Conservation (phyloP, 352 stramenopile species). For the Phytophthora pluvialis region DNA sequence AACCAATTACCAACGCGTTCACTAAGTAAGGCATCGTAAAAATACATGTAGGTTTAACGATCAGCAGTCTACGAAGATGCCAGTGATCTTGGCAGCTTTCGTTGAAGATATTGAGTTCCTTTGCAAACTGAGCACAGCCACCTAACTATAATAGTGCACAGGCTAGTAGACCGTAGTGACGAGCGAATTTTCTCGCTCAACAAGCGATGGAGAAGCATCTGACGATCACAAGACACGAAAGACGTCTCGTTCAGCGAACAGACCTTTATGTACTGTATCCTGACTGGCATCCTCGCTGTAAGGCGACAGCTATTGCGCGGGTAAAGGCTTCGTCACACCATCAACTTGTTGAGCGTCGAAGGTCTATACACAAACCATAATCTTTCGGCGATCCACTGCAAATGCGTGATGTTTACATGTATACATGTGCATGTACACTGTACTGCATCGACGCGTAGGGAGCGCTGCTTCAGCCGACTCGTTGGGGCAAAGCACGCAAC, state of each 20-base stretch:
- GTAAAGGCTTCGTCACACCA: neutral
- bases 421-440: too few species aligned
- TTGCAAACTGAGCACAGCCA: constrained; percentile 21
- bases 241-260: neutral
- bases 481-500: constrained; percentile 15
- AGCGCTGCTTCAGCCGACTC: constrained; percentile 16
- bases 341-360: constrained; percentile 9
- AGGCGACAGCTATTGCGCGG: neutral
- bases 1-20: too few species aligned
- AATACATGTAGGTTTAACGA: neutral
- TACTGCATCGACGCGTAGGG: constrained; percentile 5
- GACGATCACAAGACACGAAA: constrained; percentile 10
- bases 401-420: neutral
- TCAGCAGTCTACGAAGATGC: neutral
- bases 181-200: constrained; percentile 14
- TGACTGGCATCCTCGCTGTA: neutral
- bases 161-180: constrained; percentile 4
- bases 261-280: too few species aligned
- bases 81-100: neutral
- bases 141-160: neutral
- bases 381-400: constrained; percentile 11
- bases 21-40: too few species aligned
- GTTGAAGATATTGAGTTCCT: constrained; percentile 9
- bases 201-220: neutral
- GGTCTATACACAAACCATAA: constrained; percentile 16